A percentile compares a stretch with the other conserved stretches of the same genome.
These are phyloP conservation scores for Boletus pseudopeckii DNA, from an alignment of 768 basidiomycete genomes.

Conservation along the genomic window DNA sequence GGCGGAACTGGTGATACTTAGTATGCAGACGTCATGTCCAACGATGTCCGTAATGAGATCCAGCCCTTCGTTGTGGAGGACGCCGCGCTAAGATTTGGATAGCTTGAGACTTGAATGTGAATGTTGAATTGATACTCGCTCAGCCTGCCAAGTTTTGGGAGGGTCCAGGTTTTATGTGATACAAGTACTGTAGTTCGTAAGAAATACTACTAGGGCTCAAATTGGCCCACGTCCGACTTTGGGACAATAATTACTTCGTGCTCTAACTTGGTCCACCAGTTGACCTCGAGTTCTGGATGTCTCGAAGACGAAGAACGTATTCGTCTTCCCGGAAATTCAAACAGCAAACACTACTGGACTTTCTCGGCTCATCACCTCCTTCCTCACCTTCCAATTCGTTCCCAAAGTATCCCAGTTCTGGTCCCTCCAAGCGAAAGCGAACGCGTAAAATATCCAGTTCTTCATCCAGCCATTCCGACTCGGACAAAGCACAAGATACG, in stretches of 20 bases:
- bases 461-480: constrained; percentile 3
- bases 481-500: constrained; percentile 24
- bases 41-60: no score
- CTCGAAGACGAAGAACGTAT: constrained; percentile 3
- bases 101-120: neutral
- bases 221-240: neutral
- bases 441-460: constrained; percentile 9
- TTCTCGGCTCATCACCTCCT: constrained; percentile 30
- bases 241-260: neutral
- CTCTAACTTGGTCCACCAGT: neutral
- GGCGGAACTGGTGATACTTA: no score
- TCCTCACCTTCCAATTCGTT: constrained; percentile 12
- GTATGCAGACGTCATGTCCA: no score
- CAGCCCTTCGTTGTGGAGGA: neutral
- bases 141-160: neutral
- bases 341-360: constrained; percentile 44
- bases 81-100: neutral
- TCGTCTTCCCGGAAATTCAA: constrained; percentile 30
- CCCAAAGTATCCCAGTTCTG: constrained; percentile 1
- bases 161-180: no score
- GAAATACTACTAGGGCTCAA: no score
- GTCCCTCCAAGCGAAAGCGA: constrained; percentile 16
- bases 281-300: neutral
- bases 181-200: no score
- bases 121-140: neutral